Evolutionary conservation across 257 asterid genomes (phyloP).

Genomic region (Paraleonurus japonicus): DNA sequence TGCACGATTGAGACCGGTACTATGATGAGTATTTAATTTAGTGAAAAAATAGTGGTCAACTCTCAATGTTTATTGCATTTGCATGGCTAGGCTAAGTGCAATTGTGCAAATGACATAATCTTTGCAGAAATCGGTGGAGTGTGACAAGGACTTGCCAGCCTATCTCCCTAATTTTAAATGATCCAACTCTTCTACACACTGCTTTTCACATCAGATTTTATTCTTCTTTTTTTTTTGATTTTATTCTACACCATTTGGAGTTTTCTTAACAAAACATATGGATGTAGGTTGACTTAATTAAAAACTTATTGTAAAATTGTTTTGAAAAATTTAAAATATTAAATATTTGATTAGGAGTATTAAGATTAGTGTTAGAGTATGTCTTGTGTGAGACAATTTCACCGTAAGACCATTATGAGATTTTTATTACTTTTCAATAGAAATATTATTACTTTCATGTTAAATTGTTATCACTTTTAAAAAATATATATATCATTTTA

Average conservation of each 20-base stretch:
- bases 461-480: no score
- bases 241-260: background rate
- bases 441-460: no score
- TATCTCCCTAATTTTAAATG: background rate
- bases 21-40: background rate
- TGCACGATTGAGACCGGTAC: background rate
- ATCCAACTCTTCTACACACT: background rate
- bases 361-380: no score
- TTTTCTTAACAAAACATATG: background rate
- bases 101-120: conserved; percentile 16
- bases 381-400: no score
- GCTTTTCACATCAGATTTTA: conserved; percentile 11
- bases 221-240: background rate
- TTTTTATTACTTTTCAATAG: no score
- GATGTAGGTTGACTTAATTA: conserved; percentile 18
- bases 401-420: no score
- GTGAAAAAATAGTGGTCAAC: conserved; percentile 20
- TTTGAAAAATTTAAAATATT: no score
- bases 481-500: no score
- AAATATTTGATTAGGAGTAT: no score
- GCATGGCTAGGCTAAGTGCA: conserved; percentile 25
- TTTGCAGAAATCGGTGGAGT: background rate
- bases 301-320: no score
- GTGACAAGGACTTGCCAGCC: conserved; percentile 22
- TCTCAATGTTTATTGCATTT: conserved; percentile 25